A percentile compares a stretch with the other conserved stretches of the same genome.
Evolutionary conservation across 805 yeast genomes (phyloP).

Genomic region (Starmerella geochares): DNA sequence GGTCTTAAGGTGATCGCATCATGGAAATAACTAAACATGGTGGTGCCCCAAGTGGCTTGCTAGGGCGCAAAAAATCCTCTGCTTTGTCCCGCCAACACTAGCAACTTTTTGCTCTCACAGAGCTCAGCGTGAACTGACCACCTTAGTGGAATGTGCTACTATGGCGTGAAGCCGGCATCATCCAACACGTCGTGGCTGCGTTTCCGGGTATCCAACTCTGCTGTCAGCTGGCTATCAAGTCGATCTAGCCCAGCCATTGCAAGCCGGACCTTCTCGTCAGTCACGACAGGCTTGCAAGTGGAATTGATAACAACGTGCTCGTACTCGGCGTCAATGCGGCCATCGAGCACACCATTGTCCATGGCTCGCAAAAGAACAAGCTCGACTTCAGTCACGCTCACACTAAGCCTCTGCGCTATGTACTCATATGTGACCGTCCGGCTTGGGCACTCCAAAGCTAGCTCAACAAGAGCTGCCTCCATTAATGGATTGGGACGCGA

Average conservation of each 20-base stretch:
- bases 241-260: constrained; percentile 16
- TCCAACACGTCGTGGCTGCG: constrained; percentile 7
- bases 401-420: constrained; percentile 15
- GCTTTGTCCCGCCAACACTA: no score
- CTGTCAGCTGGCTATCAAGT: constrained; percentile 11
- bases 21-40: no score
- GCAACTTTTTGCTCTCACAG: no score
- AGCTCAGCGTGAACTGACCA: no score
- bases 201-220: constrained; percentile 9
- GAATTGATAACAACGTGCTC: constrained; percentile 20
- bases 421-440: constrained; percentile 15
- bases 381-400: constrained; percentile 21
- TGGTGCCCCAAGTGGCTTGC: no score
- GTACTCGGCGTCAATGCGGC: constrained; percentile 25
- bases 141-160: no score
- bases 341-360: constrained; percentile 23
- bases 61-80: no score
- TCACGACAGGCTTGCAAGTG: constrained; percentile 21
- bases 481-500: neutral
- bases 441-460: constrained; percentile 6
- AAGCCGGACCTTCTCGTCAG: constrained; percentile 15
- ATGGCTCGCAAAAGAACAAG: constrained; percentile 23
- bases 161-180: neutral
- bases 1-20: no score
- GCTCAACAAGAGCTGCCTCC: neutral